A percentile compares a stretch with the other conserved stretches of the same genome.
Conservation (phyloP, 345 rosid genomes). For the Luvunga scandens region DNA sequence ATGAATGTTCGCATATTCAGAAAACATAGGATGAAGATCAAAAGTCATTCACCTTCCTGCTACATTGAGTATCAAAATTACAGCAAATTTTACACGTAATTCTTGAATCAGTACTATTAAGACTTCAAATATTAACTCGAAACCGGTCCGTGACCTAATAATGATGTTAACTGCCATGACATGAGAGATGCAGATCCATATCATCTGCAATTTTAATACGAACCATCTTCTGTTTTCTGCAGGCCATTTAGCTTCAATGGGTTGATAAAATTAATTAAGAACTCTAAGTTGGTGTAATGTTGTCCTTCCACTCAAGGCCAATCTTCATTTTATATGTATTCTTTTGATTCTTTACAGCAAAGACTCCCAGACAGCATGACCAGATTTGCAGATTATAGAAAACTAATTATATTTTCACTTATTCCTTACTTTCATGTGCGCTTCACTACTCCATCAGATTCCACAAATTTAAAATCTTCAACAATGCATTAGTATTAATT, state of each 20-base stretch:
- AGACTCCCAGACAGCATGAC: constrained; percentile 27
- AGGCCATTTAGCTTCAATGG: not conserved
- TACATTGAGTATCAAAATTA: not conserved
- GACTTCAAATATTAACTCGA: not conserved
- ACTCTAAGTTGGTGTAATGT: constrained; percentile 12
- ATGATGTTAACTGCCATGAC: constrained; percentile 1
- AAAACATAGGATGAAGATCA: not conserved
- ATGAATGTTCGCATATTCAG: not conserved
- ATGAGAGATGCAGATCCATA: constrained; percentile 1
- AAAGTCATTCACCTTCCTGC: not conserved
- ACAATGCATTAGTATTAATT: not conserved
- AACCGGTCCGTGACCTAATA: not conserved
- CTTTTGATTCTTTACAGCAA: constrained; percentile 28
- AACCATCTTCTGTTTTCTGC: not conserved
- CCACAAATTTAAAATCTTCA: constrained; percentile 15
- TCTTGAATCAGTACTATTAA: not conserved
- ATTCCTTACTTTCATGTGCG: constrained; percentile 39
- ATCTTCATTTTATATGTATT: constrained; percentile 10
- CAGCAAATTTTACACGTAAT: not conserved
- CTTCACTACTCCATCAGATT: constrained; percentile 24
- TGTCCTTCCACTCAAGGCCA: constrained; percentile 18
- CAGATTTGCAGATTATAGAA: constrained; percentile 32
- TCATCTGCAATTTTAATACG: not conserved
- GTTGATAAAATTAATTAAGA: not conserved
- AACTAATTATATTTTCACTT: constrained; percentile 6